A percentile compares a stretch with the other conserved stretches of the same genome.
Conservation (phyloP, 2,329 filamentous ascomycete species). For the Xylaria sp. region DNA sequence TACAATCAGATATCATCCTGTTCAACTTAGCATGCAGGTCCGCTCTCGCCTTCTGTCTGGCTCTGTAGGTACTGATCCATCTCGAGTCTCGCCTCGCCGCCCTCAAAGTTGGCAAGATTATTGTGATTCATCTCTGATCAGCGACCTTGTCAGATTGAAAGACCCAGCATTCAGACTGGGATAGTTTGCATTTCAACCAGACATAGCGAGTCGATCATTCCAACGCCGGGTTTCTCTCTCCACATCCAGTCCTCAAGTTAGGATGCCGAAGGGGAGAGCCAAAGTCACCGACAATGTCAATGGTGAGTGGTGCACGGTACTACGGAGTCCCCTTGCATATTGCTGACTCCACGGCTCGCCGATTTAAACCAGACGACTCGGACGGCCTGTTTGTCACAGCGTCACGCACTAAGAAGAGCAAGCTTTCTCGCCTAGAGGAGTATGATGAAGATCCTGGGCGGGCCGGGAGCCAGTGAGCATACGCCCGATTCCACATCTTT, state of each 20-base stretch:
- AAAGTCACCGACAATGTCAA: background rate
- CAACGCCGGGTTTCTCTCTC: background rate
- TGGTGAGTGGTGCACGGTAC: slow-evolving; percentile 26
- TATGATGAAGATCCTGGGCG: slow-evolving; percentile 47
- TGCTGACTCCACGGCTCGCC: slow-evolving; percentile 12
- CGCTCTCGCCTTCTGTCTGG: background rate
- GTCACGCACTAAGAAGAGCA: slow-evolving; percentile 36
- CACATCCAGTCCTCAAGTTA: background rate
- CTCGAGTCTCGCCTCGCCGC: background rate
- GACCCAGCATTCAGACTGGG: too few species aligned
- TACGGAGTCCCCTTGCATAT: background rate
- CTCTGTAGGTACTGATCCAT: background rate
- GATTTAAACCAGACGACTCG: slow-evolving; percentile 31
- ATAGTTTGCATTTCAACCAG: background rate
- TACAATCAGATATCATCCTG: background rate
- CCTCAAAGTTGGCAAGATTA: background rate
- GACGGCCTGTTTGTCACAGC: slow-evolving; percentile 29
- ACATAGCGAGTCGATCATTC: background rate
- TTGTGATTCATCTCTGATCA: background rate
- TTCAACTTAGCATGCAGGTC: background rate
- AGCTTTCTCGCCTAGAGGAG: slow-evolving; percentile 46
- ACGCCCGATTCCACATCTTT: background rate
- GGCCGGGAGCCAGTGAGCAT: slow-evolving; percentile 42
- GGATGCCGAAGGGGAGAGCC: slow-evolving; percentile 20
- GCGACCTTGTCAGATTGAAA: background rate